These are phyloP conservation scores for Pleurotus giganteus DNA, from an alignment of 768 basidiomycete genomes.

Conservation along the genomic window DNA sequence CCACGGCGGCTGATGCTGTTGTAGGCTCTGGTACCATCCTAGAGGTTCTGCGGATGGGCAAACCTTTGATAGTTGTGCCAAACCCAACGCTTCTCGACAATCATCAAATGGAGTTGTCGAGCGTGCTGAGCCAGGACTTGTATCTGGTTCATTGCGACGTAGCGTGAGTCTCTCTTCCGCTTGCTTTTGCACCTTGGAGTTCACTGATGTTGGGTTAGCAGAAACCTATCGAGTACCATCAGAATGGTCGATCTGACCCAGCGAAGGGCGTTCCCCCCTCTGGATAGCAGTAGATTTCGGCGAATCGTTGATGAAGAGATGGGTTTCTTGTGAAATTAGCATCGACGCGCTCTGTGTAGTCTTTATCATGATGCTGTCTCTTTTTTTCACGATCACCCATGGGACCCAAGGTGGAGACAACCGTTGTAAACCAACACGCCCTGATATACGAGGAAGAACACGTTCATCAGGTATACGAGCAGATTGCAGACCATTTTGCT, in stretches of 20 bases:
- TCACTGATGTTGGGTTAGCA: conserved; percentile 30
- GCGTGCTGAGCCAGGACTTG: conserved; percentile 54
- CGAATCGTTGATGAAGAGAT: conserved; percentile 73
- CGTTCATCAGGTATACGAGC: conserved; percentile 82
- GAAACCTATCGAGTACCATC: conserved; percentile 56
- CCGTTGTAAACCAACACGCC: conserved; percentile 46
- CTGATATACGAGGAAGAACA: conserved; percentile 66
- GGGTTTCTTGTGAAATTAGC: conserved; percentile 53
- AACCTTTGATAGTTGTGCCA: conserved; percentile 83
- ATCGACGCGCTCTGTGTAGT: neutral
- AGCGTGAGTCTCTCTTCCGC: conserved; percentile 42
- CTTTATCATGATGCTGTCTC: conserved; percentile 12
- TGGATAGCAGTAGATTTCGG: conserved; percentile 66
- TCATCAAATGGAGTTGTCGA: conserved; percentile 89
- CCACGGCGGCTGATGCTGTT: neutral
- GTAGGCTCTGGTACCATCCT: conserved; percentile 94
- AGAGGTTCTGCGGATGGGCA: conserved; percentile 73
- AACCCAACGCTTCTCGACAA: conserved; percentile 89
- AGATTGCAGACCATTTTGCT: conserved; percentile 85
- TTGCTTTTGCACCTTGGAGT: neutral
- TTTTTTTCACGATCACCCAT: conserved; percentile 17
- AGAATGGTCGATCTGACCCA: conserved; percentile 40
- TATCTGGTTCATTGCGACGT: conserved; percentile 58
- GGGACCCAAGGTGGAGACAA: conserved; percentile 36
- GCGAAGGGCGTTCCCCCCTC: conserved; percentile 61